Percentiles rank a stretch among this genome's conserved stretches.
phyloP scores from a whole-genome alignment of 2,329 filamentous ascomycete genomes.

The Aureobasidium sp. region DNA sequence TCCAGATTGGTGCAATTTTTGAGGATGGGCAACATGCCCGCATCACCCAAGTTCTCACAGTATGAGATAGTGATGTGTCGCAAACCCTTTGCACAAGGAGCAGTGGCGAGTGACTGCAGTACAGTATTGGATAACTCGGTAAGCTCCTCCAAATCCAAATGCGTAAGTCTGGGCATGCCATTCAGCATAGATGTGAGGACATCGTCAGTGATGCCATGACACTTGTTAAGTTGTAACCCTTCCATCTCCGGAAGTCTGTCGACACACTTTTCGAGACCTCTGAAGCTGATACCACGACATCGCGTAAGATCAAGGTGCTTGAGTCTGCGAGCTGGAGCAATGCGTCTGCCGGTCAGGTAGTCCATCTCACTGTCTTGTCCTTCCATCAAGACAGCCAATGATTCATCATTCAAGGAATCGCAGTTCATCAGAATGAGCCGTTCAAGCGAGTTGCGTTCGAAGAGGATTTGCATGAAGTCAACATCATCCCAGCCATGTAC shows the following conservation, averaged over 20 bases:
- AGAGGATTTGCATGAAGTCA: slow-evolving; percentile 66
- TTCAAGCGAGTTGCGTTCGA: slow-evolving; percentile 73
- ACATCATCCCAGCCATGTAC: slow-evolving; percentile 70
- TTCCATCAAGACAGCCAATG: slow-evolving; percentile 66
- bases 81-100: slow-evolving; percentile 64
- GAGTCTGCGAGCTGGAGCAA: slow-evolving; percentile 70
- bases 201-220: slow-evolving; percentile 64
- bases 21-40: slow-evolving; percentile 75
- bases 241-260: slow-evolving; percentile 72
- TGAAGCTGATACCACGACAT: slow-evolving; percentile 66
- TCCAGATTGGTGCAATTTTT: slow-evolving; percentile 64
- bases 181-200: slow-evolving; percentile 66
- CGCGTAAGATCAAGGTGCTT: slow-evolving; percentile 80
- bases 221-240: slow-evolving; percentile 75
- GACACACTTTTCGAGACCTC: slow-evolving; percentile 63
- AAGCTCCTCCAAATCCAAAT: slow-evolving; percentile 85
- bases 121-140: slow-evolving; percentile 67
- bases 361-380: slow-evolving; percentile 73
- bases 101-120: slow-evolving; percentile 66
- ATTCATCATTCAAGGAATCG: slow-evolving; percentile 66
- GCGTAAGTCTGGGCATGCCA: slow-evolving; percentile 69
- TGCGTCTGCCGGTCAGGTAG: slow-evolving; percentile 65
- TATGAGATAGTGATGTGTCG: slow-evolving; percentile 83
- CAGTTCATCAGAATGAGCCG: slow-evolving; percentile 77
- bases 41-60: slow-evolving; percentile 78